A percentile compares a stretch with the other conserved stretches of the same genome.
These are phyloP conservation scores for Hansfordia pulvinata DNA, from an alignment of 2,329 filamentous ascomycete species.

Conservation along the genomic window DNA sequence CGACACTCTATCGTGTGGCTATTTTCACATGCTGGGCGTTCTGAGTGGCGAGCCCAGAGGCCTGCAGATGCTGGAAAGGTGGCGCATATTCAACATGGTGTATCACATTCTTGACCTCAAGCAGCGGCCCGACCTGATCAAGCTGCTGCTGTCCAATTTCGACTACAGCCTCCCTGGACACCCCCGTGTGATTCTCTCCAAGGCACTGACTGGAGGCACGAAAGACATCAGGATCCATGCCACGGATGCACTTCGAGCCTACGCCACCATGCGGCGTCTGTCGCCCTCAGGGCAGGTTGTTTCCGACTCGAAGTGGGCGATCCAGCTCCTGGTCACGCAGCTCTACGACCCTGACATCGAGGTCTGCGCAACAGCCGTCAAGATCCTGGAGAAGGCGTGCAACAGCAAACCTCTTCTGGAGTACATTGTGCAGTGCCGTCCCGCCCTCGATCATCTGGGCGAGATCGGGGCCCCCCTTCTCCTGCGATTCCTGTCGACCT, in stretches of 20 bases:
- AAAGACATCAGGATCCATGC: constrained; percentile 87
- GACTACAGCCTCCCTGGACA: constrained; percentile 86
- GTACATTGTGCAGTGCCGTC: constrained; percentile 92
- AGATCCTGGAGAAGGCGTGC: constrained; percentile 94
- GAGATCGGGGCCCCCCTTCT: constrained; percentile 92
- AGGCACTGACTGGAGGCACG: constrained; percentile 80
- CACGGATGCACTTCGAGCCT: constrained; percentile 76
- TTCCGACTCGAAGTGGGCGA: constrained; percentile 83
- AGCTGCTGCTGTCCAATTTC: constrained; percentile 76
- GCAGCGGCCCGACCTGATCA: constrained; percentile 82
- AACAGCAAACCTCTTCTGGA: constrained; percentile 84
- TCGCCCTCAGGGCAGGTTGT: constrained; percentile 24
- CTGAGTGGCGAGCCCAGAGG: constrained; percentile 74
- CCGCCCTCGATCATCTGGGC: constrained; percentile 85
- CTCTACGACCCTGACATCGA: constrained; percentile 95
- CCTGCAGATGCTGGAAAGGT: constrained; percentile 79
- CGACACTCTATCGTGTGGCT: constrained; percentile 81
- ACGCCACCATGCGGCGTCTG: constrained; percentile 48
- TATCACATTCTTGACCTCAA: constrained; percentile 93
- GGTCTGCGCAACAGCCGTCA: constrained; percentile 90
- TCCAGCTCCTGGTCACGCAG: constrained; percentile 92
- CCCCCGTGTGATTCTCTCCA: constrained; percentile 81
- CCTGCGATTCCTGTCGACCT: constrained; percentile 85
- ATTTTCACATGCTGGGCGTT: constrained; percentile 84
- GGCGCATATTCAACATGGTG: constrained; percentile 99